Conservation (phyloP, 1,284 basidiomycete genomes). For the Apiotrichum sp. region DNA sequence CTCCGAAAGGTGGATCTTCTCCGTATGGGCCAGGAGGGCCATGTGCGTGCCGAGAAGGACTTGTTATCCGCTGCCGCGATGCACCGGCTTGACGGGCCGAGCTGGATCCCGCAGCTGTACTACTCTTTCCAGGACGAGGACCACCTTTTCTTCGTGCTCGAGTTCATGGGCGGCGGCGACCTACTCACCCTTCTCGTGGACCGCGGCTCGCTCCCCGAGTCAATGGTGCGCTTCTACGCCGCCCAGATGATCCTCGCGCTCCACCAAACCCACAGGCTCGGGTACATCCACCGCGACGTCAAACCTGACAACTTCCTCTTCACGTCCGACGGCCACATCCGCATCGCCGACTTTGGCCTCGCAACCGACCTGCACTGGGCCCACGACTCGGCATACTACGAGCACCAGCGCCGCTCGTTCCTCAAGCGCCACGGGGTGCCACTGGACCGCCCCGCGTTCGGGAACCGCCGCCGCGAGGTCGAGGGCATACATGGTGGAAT, state of each 20-base stretch:
- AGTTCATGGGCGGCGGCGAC: slow-evolving; percentile 95
- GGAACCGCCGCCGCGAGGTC: slow-evolving; percentile 8
- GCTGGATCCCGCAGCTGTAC: slow-evolving; percentile 85
- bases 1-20: slow-evolving; percentile 94
- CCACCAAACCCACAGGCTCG: slow-evolving; percentile 85
- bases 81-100: slow-evolving; percentile 48
- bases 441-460: slow-evolving; percentile 46
- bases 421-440: slow-evolving; percentile 91
- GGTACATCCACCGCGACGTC: slow-evolving; percentile 96
- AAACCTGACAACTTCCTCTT: slow-evolving; percentile 96
- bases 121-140: slow-evolving; percentile 77
- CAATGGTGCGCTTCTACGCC: slow-evolving; percentile 89
- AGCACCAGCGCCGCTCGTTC: slow-evolving; percentile 81
- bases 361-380: slow-evolving; percentile 61
- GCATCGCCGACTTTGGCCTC: slow-evolving; percentile 90
- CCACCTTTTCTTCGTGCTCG: slow-evolving; percentile 86
- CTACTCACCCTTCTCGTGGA: slow-evolving; percentile 91
- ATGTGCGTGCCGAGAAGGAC: slow-evolving; percentile 46
- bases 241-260: slow-evolving; percentile 98
- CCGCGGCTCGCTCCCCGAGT: slow-evolving; percentile 85
- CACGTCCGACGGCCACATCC: slow-evolving; percentile 85
- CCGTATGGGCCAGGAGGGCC: slow-evolving; percentile 92
- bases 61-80: slow-evolving; percentile 37
- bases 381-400: slow-evolving; percentile 91
- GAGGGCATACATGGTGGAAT: slow-evolving; percentile 23